Evolutionary conservation across 2,329 filamentous ascomycete genomes (phyloP), one percentile per base, ranked within the genome.

Genomic region (Alternaria panax): DNA sequence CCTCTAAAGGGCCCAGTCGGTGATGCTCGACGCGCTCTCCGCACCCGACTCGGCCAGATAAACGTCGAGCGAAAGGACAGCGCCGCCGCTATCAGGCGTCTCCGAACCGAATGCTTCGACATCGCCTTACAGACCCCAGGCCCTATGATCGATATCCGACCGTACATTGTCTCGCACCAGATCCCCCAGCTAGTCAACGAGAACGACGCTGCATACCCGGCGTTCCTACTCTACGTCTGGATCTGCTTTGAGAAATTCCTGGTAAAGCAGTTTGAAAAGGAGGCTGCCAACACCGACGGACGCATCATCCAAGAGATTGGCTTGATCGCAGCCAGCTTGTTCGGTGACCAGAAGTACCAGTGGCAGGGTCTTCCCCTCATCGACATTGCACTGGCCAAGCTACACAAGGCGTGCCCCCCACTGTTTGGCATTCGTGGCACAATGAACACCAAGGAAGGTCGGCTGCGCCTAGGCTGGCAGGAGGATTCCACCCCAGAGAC

Each of bases 331-430:
- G 90, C 90, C 7, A 87, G 89, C 64, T 85, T 96, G 28, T 94
- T 96, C 74, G 90, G 91, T 1, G 83, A 86, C 52, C 83, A 86
- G 18, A 83, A 87, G 16, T 90, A 92, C 71, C 82, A 85, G 54
- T 91, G 88, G 84, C 85, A 88, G 51, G 89, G 87, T 8, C 79
- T 85, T 47, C 85, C 89, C 1, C 82, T 96, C 58, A 89, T 92
- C 52, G 92, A 96, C 73, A 91, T 98, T 59, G 83, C 98, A 28
- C 89, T 96, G 71, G 90, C 93, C 54, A 97, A 98, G 77, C 91
- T 92, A 71, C 88, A 93, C 60, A 83, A 91, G 16, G 84, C 87
- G 4, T 96, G 92, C 70, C 94, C 95, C 0, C 89, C 93, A 1
- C 82, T 99, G 0, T 98, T 96, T 75, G 94, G 94, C 18, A 87